phyloP scores from a whole-genome alignment of 1,284 basidiomycete species.

The Paramarasmius palmivorus region DNA sequence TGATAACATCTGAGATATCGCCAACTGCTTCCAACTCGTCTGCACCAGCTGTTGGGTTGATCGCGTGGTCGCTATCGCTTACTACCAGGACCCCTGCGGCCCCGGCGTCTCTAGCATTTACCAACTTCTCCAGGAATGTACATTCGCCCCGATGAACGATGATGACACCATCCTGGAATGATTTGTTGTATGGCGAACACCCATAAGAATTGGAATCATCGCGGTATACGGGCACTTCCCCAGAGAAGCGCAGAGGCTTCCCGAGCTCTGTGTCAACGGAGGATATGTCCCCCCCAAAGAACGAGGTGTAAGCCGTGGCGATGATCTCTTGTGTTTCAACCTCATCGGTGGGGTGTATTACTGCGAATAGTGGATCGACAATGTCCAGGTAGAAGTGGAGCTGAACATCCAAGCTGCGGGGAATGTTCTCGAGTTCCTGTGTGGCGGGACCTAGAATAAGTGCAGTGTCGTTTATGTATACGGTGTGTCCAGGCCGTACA shows the following conservation, averaged over 20 bases:
- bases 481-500: constrained; percentile 76
- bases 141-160: constrained; percentile 73
- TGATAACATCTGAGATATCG: constrained; percentile 55
- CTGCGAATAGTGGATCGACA: constrained; percentile 43
- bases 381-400: constrained; percentile 60
- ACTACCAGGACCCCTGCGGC: constrained; percentile 77
- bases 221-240: constrained; percentile 52
- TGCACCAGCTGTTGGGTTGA: constrained; percentile 68
- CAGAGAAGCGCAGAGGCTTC: constrained; percentile 46
- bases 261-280: constrained; percentile 22
- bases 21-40: constrained; percentile 60
- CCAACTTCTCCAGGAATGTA: constrained; percentile 80
- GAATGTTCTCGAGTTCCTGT: constrained; percentile 24
- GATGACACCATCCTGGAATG: constrained; percentile 51
- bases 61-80: constrained; percentile 54
- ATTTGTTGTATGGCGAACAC: constrained; percentile 52
- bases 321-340: constrained; percentile 41
- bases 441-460: constrained; percentile 42
- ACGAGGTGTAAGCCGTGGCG: constrained; percentile 61
- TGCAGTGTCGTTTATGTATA: constrained; percentile 77
- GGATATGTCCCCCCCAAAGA: constrained; percentile 70
- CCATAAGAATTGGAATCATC: constrained; percentile 57
- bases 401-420: constrained; percentile 46
- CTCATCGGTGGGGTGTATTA: constrained; percentile 29
- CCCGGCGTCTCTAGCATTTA: constrained; percentile 60